Conservation (phyloP, 2,329 filamentous ascomycete genomes). For the Knufia petricola region DNA sequence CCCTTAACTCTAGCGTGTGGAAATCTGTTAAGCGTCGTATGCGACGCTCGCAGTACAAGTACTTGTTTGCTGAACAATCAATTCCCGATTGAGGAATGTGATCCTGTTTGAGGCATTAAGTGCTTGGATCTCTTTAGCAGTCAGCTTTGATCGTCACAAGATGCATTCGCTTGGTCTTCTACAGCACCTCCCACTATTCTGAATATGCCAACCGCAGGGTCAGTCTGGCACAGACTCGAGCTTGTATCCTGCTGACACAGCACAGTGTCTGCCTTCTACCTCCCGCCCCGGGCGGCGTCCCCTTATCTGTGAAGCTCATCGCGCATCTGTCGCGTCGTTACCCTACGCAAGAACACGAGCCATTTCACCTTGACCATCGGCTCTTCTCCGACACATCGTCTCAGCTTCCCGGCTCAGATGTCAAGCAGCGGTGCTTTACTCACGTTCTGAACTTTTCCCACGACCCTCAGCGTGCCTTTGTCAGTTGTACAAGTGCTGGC, state of each 20-base stretch:
- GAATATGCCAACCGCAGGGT: slow-evolving; percentile 7
- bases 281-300: slow-evolving; percentile 12
- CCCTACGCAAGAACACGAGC: slow-evolving; percentile 16
- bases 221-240: not conserved
- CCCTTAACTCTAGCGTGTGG: not conserved
- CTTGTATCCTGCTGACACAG: not conserved
- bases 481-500: slow-evolving; percentile 13
- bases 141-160: too few relatives aligned
- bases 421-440: slow-evolving; percentile 14
- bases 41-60: too few relatives aligned
- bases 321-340: slow-evolving; percentile 20
- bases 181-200: not conserved
- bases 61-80: too few relatives aligned
- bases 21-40: too few relatives aligned
- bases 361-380: slow-evolving; percentile 19
- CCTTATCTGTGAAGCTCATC: slow-evolving; percentile 16
- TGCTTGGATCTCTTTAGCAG: too few relatives aligned
- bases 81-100: too few relatives aligned
- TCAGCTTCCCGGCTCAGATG: slow-evolving; percentile 17
- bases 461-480: slow-evolving; percentile 14
- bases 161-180: not conserved
- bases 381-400: slow-evolving; percentile 23
- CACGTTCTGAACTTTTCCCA: slow-evolving; percentile 20
- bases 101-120: too few relatives aligned
- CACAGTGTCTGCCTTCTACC: slow-evolving; percentile 18